phyloP scores from a whole-genome alignment of 2,329 filamentous ascomycete genomes.

The Pseudofabraea citricarpa region DNA sequence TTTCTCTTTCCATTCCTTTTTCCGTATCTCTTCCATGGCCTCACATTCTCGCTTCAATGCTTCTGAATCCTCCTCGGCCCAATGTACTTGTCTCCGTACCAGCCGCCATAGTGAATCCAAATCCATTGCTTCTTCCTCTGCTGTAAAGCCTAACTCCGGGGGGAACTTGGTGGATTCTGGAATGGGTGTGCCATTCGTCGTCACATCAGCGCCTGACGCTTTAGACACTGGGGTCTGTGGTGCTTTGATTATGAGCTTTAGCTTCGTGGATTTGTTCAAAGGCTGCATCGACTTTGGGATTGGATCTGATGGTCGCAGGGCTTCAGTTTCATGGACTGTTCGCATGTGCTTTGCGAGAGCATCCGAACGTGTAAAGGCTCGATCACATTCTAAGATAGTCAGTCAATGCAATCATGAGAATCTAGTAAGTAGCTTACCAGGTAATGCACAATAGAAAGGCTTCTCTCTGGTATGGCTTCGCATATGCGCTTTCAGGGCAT shows the following conservation, averaged over 20 bases:
- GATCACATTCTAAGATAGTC: constrained; percentile 74
- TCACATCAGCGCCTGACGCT: constrained; percentile 45
- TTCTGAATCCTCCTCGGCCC: constrained; percentile 65
- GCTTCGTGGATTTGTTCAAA: constrained; percentile 37
- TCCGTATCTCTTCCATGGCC: constrained; percentile 59
- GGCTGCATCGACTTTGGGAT: constrained; percentile 65
- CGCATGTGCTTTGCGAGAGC: constrained; percentile 98
- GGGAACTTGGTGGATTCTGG: constrained; percentile 25
- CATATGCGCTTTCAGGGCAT: constrained; percentile 96
- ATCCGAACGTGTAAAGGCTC: constrained; percentile 92
- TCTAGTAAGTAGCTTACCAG: constrained; percentile 53
- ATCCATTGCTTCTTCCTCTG: constrained; percentile 56
- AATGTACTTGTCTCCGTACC: constrained; percentile 61
- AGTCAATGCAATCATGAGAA: constrained; percentile 10
- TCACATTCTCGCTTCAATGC: constrained; percentile 60
- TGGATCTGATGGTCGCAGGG: constrained; percentile 73
- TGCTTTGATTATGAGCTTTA: constrained; percentile 58
- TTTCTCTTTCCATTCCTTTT: constrained; percentile 74
- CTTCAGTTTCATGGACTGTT: constrained; percentile 96
- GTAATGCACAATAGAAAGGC: constrained; percentile 93
- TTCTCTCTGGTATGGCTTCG: constrained; percentile 96
- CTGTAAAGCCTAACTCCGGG: constrained; percentile 53
- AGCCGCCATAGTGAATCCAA: constrained; percentile 63
- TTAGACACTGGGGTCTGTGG: constrained; percentile 37
- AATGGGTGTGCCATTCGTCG: constrained; percentile 37